Evolutionary conservation across 2,329 filamentous ascomycete genomes (phyloP).

Genomic region (Gaeumannomyces tritici): DNA sequence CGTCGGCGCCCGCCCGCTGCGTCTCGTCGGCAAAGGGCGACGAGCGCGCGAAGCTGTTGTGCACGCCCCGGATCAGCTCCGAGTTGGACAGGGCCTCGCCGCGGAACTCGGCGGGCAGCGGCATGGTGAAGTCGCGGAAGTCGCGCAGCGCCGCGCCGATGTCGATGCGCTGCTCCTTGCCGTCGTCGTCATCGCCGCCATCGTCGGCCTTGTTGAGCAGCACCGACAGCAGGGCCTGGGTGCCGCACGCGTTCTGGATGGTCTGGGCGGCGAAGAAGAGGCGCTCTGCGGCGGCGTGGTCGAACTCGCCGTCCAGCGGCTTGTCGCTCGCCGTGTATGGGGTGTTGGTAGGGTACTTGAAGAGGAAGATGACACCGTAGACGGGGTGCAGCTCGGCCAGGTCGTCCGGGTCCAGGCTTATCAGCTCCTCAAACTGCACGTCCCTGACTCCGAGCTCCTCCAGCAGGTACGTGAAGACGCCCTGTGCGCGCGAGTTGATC

Average conservation of each 20-base stretch:
- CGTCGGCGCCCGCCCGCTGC: slow-evolving; percentile 53
- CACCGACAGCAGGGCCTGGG: slow-evolving; percentile 86
- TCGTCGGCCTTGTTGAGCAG: slow-evolving; percentile 66
- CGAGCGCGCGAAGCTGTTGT: slow-evolving; percentile 83
- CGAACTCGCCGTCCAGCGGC: slow-evolving; percentile 75
- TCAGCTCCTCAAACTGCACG: slow-evolving; percentile 94
- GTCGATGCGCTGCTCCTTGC: slow-evolving; percentile 42
- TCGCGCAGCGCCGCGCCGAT: slow-evolving; percentile 62
- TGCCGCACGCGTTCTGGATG: slow-evolving; percentile 97
- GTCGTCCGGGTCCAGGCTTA: slow-evolving; percentile 72
- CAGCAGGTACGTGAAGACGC: slow-evolving; percentile 94
- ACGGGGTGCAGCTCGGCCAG: slow-evolving; percentile 65
- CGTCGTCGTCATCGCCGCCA: neutral
- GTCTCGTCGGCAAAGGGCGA: slow-evolving; percentile 94
- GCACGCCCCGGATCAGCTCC: slow-evolving; percentile 64
- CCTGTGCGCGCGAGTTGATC: slow-evolving; percentile 34
- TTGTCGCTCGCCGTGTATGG: slow-evolving; percentile 49
- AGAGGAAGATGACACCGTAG: slow-evolving; percentile 97
- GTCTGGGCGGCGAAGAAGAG: slow-evolving; percentile 96
- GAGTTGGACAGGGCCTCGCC: slow-evolving; percentile 53
- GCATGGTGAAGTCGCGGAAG: slow-evolving; percentile 83
- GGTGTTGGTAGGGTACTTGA: slow-evolving; percentile 79
- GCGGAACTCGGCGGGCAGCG: slow-evolving; percentile 65
- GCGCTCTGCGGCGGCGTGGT: slow-evolving; percentile 61
- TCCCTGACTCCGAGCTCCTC: slow-evolving; percentile 83